phyloP scores from a whole-genome alignment of 352 stramenopile species.

The Pythium rhizo-oryzae region DNA sequence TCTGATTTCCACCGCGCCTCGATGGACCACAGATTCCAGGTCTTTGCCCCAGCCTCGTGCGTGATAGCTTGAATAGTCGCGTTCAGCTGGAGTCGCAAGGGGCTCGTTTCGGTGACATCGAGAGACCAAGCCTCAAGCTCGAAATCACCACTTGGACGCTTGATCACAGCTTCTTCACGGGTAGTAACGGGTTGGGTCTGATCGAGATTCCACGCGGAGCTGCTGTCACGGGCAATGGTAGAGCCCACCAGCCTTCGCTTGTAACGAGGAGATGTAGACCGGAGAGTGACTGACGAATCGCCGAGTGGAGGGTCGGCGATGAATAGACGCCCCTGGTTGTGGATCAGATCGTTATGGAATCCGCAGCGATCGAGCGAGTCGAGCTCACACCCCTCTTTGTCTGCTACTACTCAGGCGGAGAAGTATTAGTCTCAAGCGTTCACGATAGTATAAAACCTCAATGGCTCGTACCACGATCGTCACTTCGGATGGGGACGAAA shows the following conservation, averaged over 20 bases:
- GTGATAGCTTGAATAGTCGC: slow-evolving; percentile 10
- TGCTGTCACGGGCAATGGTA: neutral
- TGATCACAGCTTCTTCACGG: neutral
- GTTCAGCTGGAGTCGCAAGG: slow-evolving; percentile 15
- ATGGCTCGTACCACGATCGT: neutral
- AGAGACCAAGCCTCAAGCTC: neutral
- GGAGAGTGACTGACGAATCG: slow-evolving; percentile 17
- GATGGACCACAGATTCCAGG: slow-evolving; percentile 21
- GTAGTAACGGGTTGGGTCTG: too few species aligned
- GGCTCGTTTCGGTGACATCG: neutral
- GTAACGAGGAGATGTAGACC: slow-evolving; percentile 6
- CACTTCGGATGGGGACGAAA: slow-evolving; percentile 9
- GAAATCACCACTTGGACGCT: neutral
- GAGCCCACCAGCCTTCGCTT: slow-evolving; percentile 5
- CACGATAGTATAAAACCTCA: neutral
- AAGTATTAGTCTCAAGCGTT: too few species aligned
- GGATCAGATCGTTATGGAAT: slow-evolving; percentile 26
- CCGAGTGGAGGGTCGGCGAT: slow-evolving; percentile 2
- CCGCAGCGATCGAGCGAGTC: slow-evolving; percentile 16
- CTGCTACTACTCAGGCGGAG: neutral
- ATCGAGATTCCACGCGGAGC: neutral
- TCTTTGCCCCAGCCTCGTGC: neutral
- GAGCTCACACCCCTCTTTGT: slow-evolving; percentile 12
- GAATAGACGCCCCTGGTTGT: slow-evolving; percentile 9
- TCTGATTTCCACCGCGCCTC: slow-evolving; percentile 9